phyloP scores from a whole-genome alignment of 1,284 basidiomycete species.

The Stygiomarasmius scandens region DNA sequence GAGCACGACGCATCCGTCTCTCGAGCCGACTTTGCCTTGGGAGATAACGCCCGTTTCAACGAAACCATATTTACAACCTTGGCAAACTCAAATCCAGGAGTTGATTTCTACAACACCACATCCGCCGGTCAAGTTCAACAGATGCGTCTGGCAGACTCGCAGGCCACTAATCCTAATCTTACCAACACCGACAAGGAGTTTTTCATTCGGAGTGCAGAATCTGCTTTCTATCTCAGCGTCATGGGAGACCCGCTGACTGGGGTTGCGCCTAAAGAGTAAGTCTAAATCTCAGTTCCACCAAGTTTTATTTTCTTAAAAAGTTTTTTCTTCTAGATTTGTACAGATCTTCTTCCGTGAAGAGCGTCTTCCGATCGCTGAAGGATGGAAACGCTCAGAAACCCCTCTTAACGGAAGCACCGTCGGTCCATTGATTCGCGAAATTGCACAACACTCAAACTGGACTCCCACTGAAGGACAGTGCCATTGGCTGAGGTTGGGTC shows the following conservation, averaged over 20 bases:
- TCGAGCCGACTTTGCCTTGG: slow-evolving; percentile 20
- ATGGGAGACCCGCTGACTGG: slow-evolving; percentile 24
- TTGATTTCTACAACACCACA: slow-evolving; percentile 22
- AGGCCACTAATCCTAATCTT: slow-evolving; percentile 19
- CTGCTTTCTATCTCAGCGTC: slow-evolving; percentile 20
- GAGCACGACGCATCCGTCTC: slow-evolving; percentile 25
- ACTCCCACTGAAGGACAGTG: too few species aligned
- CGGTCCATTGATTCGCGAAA: too few species aligned
- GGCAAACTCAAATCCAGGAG: slow-evolving; percentile 24
- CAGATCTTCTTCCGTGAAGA: slow-evolving; percentile 18
- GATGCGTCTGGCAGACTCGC: slow-evolving; percentile 18
- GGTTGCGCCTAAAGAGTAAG: slow-evolving; percentile 22
- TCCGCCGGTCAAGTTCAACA: slow-evolving; percentile 23
- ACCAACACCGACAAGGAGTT: slow-evolving; percentile 24
- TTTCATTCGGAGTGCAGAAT: slow-evolving; percentile 17
- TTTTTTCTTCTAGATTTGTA: slow-evolving; percentile 11
- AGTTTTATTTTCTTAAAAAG: not conserved
- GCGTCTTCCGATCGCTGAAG: slow-evolving; percentile 16
- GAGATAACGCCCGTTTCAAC: slow-evolving; percentile 24
- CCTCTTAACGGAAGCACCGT: too few species aligned
- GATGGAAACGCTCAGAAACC: slow-evolving; percentile 14
- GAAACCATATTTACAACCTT: slow-evolving; percentile 21
- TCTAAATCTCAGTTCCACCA: not conserved
- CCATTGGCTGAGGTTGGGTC: too few species aligned
- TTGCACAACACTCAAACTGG: too few species aligned